These are phyloP conservation scores for Biscogniauxia sp. DNA, from an alignment of 2,329 filamentous ascomycete species.

Conservation along the genomic window DNA sequence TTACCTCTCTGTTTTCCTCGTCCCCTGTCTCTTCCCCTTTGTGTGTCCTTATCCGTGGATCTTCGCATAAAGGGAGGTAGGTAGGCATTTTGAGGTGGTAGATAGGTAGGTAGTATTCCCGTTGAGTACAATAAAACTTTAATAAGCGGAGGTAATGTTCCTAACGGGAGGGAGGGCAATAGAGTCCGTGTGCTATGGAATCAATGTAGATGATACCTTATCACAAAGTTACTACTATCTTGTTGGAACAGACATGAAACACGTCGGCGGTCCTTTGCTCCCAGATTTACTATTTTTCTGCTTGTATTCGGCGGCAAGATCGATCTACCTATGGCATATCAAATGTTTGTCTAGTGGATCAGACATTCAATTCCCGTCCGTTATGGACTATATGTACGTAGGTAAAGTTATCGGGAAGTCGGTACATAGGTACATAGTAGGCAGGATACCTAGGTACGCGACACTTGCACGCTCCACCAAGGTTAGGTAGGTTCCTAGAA, in stretches of 20 bases:
- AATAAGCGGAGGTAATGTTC: too few species aligned
- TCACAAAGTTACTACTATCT: not conserved
- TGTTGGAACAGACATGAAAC: constrained; percentile 1
- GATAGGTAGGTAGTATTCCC: too few species aligned
- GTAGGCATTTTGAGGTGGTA: too few species aligned
- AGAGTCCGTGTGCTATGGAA: not conserved
- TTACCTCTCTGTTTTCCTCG: not conserved
- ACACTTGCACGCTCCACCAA: too few species aligned
- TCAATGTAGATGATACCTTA: not conserved
- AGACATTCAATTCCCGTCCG: not conserved
- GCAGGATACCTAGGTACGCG: too few species aligned
- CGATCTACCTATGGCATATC: not conserved
- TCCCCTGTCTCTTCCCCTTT: too few species aligned
- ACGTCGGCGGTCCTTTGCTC: not conserved
- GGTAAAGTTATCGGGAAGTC: not conserved
- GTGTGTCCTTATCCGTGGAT: too few species aligned
- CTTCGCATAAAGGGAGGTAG: not conserved
- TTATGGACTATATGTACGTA: not conserved
- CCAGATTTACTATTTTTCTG: not conserved
- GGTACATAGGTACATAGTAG: not conserved
- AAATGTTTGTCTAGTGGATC: not conserved
- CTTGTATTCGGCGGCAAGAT: not conserved
- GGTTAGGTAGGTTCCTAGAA: too few species aligned
- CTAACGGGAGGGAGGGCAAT: not conserved
- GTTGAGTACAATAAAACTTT: too few species aligned